phyloP scores from a whole-genome alignment of 2,329 filamentous ascomycete genomes.

The Trichocomaceae sp. region DNA sequence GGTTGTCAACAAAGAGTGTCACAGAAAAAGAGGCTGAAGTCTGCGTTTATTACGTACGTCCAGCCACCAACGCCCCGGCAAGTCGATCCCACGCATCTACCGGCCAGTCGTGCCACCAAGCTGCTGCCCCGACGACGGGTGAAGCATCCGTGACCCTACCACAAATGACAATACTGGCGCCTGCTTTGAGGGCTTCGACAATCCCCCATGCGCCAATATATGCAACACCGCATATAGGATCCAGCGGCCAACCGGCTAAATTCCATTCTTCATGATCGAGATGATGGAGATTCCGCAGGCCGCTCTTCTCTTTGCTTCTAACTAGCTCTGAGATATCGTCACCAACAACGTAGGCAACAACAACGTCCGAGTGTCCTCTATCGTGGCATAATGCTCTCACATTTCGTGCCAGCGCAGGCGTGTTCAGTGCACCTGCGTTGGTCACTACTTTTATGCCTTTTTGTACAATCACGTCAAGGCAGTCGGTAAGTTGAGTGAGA shows the following conservation, averaged over 20 bases:
- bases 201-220: slow-evolving; percentile 50
- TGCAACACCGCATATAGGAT: slow-evolving; percentile 20
- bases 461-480: slow-evolving; percentile 1
- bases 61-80: slow-evolving; percentile 47
- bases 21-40: no score
- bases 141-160: slow-evolving; percentile 46
- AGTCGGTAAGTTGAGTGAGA: slow-evolving; percentile 14
- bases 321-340: no score
- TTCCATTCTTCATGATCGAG: slow-evolving; percentile 1
- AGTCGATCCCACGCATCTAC: slow-evolving; percentile 45
- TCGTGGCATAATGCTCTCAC: background rate
- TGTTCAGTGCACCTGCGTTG: slow-evolving; percentile 19
- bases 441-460: slow-evolving; percentile 16
- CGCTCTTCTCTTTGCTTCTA: no score
- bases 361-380: background rate
- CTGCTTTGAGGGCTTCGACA: slow-evolving; percentile 35
- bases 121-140: slow-evolving; percentile 51
- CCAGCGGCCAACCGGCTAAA: background rate
- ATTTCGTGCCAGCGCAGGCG: background rate
- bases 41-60: slow-evolving; percentile 21
- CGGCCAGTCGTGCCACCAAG: slow-evolving; percentile 51
- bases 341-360: no score
- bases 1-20: background rate
- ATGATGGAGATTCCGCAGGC: background rate
- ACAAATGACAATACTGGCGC: slow-evolving; percentile 46